Percentiles rank a stretch among this genome's conserved stretches.
Evolutionary conservation across 768 basidiomycete genomes (phyloP).

Genomic region (Amanita muscaria): DNA sequence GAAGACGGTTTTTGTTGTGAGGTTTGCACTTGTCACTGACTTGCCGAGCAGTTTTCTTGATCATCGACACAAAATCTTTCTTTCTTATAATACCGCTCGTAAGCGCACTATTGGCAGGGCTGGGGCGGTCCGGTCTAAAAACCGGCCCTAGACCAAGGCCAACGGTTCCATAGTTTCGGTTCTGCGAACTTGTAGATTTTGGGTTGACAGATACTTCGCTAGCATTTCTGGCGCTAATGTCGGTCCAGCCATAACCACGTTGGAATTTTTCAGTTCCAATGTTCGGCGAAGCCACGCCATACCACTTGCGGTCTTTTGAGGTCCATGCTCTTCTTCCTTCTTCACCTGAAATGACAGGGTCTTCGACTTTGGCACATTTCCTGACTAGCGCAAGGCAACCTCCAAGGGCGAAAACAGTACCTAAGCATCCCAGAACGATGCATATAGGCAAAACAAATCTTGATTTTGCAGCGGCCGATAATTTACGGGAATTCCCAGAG

Average conservation of each 20-base stretch:
- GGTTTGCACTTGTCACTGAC: constrained; percentile 54
- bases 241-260: constrained; percentile 13
- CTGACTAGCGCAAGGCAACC: constrained; percentile 47
- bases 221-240: background rate
- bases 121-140: too few species aligned
- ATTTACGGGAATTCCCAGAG: constrained; percentile 21
- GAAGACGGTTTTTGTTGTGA: constrained; percentile 30
- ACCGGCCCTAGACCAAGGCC: constrained; percentile 43
- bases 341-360: constrained; percentile 52
- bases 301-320: constrained; percentile 62
- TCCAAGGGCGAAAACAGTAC: constrained; percentile 47
- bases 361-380: constrained; percentile 47
- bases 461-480: constrained; percentile 35
- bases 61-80: constrained; percentile 54
- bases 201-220: background rate
- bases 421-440: constrained; percentile 54
- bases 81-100: constrained; percentile 56
- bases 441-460: constrained; percentile 49
- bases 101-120: constrained; percentile 11
- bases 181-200: constrained; percentile 6
- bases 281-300: constrained; percentile 32
- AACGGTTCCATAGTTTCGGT: constrained; percentile 23
- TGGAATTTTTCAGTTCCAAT: constrained; percentile 22
- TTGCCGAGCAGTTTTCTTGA: constrained; percentile 55
- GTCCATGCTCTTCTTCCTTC: constrained; percentile 51